Conservation (phyloP, 148 eudicot genomes). For the Fagopyrum esculentum region DNA sequence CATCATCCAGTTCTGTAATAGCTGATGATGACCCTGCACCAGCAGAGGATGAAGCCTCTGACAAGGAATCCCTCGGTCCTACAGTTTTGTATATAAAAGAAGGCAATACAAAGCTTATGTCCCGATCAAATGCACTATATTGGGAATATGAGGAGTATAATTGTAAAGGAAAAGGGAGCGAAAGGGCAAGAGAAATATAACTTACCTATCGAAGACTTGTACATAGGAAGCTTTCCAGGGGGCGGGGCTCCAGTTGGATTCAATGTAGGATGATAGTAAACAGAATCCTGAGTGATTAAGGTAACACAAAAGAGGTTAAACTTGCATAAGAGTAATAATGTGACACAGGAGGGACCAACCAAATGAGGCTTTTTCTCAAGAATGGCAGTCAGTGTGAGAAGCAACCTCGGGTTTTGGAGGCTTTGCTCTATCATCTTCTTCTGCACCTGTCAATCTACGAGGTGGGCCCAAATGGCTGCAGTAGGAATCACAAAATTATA, state of each 20-base stretch:
- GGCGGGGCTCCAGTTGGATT: slow-evolving; percentile 99
- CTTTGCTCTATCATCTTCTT: slow-evolving; percentile 81
- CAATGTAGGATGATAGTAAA: slow-evolving; percentile 86
- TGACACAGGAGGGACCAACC: neutral
- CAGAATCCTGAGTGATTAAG: slow-evolving; percentile 61
- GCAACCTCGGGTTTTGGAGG: slow-evolving; percentile 85
- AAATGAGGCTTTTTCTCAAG: neutral
- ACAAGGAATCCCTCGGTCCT: slow-evolving; percentile 73
- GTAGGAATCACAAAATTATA: slow-evolving; percentile 14
- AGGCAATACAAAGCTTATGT: neutral
- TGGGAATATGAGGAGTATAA: neutral
- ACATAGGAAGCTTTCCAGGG: slow-evolving; percentile 98
- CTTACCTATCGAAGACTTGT: slow-evolving; percentile 81
- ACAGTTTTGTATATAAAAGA: slow-evolving; percentile 14
- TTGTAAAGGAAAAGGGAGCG: neutral
- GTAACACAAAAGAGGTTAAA: neutral
- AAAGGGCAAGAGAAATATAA: neutral
- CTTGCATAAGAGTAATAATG: neutral
- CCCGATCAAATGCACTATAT: neutral
- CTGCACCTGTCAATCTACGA: slow-evolving; percentile 56
- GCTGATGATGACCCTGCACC: slow-evolving; percentile 43
- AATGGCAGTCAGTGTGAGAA: slow-evolving; percentile 1
- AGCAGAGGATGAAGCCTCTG: slow-evolving; percentile 42
- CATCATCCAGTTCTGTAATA: slow-evolving; percentile 47
- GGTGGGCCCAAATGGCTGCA: slow-evolving; percentile 94